phyloP scores from a whole-genome alignment of 192 early-diverging fungal genomes.

The Chytriomyces sp. region DNA sequence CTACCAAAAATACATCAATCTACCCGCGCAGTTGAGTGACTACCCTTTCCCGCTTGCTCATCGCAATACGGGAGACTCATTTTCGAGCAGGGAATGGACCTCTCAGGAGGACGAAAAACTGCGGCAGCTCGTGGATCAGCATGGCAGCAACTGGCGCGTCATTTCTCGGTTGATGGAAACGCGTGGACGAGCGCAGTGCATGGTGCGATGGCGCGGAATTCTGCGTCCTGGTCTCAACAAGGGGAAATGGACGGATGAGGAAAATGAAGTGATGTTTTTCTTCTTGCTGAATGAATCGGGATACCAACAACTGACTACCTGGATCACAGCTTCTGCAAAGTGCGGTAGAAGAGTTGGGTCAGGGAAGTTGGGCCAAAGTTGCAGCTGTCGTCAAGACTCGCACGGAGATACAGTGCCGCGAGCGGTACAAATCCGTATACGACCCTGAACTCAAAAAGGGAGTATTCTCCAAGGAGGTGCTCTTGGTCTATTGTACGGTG shows the following conservation, averaged over 20 bases:
- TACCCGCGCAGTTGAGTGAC: neutral
- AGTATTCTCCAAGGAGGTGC: conserved; percentile 5
- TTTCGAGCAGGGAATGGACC: conserved; percentile 20
- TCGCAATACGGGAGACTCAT: neutral
- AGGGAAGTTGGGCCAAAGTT: conserved; percentile 16
- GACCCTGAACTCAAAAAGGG: conserved; percentile 26
- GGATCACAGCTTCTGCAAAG: neutral
- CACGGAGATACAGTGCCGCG: conserved; percentile 30
- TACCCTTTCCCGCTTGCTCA: neutral
- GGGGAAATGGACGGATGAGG: conserved; percentile 18
- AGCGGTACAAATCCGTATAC: conserved; percentile 15
- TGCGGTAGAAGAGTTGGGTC: conserved; percentile 1
- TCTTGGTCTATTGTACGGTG: no score
- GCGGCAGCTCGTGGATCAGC: neutral
- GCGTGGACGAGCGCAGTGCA: conserved; percentile 18
- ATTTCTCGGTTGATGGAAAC: conserved; percentile 1
- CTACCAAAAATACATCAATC: conserved; percentile 22
- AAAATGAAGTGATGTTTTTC: conserved; percentile 26
- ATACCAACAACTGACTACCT: neutral
- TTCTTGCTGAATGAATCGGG: neutral
- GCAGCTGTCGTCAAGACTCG: conserved; percentile 5
- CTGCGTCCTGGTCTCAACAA: conserved; percentile 16
- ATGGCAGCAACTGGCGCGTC: conserved; percentile 22
- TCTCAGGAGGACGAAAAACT: conserved; percentile 19
- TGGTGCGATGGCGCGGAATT: conserved; percentile 25